Conservation (phyloP, 768 basidiomycete species). For the Trametes meyenii region DNA sequence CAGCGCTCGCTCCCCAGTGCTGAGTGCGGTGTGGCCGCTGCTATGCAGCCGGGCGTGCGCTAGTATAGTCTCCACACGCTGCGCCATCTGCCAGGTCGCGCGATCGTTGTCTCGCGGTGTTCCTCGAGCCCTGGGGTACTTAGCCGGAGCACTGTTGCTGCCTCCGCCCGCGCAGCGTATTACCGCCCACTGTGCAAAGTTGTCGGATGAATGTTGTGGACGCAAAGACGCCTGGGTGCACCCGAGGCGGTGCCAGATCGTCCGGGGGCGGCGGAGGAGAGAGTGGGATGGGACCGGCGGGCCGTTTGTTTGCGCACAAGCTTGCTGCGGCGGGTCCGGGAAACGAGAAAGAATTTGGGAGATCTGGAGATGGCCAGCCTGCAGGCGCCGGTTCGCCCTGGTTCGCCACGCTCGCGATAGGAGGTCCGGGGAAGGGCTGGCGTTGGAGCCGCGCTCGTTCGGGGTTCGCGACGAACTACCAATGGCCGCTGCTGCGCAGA, state of each 20-base stretch:
- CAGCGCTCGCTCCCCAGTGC: neutral
- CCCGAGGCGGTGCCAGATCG: constrained; percentile 12
- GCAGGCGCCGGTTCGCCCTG: too few relatives aligned
- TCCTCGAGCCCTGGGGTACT: neutral
- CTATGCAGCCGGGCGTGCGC: neutral
- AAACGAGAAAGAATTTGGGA: constrained; percentile 3
- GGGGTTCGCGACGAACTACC: neutral
- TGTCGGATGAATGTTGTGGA: neutral
- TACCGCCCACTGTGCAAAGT: too few relatives aligned
- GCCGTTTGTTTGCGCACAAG: neutral
- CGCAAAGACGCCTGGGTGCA: neutral
- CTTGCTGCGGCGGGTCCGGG: constrained; percentile 17
- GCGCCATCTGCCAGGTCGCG: neutral
- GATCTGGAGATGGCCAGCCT: neutral
- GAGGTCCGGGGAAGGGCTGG: too few relatives aligned
- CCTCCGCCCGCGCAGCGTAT: neutral
- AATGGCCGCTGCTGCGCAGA: too few relatives aligned
- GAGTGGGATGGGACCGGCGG: neutral
- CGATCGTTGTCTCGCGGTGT: too few relatives aligned
- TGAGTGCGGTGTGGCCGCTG: neutral
- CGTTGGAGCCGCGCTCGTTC: too few relatives aligned
- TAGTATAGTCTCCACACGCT: neutral
- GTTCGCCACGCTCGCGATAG: too few relatives aligned
- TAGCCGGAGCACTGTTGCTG: neutral
- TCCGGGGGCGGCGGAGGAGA: neutral